Conservation (phyloP, 495 filamentous ascomycete genomes). For the Hypoxylon perforatum region DNA sequence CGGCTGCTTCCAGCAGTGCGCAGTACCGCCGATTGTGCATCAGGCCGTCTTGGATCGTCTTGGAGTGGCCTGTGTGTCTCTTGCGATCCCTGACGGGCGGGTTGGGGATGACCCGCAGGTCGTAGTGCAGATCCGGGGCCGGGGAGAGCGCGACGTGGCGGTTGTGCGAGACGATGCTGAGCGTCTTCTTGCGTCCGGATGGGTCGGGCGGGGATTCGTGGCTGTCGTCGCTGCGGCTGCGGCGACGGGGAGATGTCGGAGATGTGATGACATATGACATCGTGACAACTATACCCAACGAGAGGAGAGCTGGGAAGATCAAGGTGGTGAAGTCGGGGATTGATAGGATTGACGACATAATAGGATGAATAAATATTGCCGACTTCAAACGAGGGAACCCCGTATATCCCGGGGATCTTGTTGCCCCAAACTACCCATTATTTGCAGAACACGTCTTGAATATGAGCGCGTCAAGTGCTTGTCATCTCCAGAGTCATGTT, state of each 20-base stretch:
- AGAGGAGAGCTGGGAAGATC: not conserved
- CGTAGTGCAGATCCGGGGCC: constrained; percentile 6
- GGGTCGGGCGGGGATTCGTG: not conserved
- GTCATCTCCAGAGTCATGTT: not conserved
- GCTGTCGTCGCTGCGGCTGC: not conserved
- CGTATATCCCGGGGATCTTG: not conserved
- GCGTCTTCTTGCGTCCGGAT: constrained; percentile 1
- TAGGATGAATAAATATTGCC: too few species aligned
- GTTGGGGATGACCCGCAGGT: constrained; percentile 4
- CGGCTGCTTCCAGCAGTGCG: not conserved
- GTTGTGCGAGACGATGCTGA: constrained; percentile 10
- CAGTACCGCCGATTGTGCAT: not conserved
- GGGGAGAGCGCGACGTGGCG: constrained; percentile 2
- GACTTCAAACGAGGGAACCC: too few species aligned
- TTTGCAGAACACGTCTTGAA: not conserved
- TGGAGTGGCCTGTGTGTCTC: constrained; percentile 2
- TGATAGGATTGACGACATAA: not conserved
- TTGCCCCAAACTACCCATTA: not conserved
- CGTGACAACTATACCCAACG: not conserved
- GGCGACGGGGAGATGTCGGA: too few species aligned
- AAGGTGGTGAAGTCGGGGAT: not conserved
- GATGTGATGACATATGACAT: not conserved
- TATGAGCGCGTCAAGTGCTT: not conserved
- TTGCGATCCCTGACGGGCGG: not conserved
- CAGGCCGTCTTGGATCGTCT: not conserved